These are phyloP conservation scores for Metschnikowia chrysomelidarum DNA, from an alignment of 805 yeast genomes.

Conservation along the genomic window DNA sequence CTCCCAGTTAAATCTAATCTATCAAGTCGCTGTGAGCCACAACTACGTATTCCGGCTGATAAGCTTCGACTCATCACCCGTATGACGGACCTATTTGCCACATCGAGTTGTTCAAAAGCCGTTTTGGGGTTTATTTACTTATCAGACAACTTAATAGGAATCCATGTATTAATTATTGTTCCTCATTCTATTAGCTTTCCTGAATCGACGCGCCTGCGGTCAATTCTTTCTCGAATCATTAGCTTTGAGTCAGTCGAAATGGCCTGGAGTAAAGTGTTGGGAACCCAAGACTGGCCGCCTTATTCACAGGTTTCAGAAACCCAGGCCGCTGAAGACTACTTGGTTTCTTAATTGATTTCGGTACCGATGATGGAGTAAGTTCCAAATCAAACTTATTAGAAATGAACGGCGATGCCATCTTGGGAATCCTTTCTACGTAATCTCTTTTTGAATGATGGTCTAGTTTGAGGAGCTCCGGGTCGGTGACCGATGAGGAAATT, in stretches of 20 bases:
- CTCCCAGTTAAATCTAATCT: no score
- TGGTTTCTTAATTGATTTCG: background rate
- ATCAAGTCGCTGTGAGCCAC: no score
- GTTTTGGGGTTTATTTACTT: no score
- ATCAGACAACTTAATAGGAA: no score
- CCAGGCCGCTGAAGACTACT: constrained; percentile 18
- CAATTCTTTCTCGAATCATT: no score
- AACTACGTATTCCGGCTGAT: no score
- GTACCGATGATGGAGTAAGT: constrained; percentile 1
- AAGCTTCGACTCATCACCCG: no score
- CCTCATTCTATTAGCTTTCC: no score
- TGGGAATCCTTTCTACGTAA: constrained; percentile 6
- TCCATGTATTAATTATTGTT: no score
- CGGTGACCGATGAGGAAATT: background rate
- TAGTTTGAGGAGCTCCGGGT: constrained; percentile 5
- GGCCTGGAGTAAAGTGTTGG: constrained; percentile 20
- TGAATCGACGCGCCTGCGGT: no score
- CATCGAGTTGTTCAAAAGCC: no score
- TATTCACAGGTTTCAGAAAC: constrained; percentile 8
- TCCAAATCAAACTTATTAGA: constrained; percentile 18
- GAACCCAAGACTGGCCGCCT: constrained; percentile 13
- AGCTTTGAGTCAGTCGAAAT: constrained; percentile 11
- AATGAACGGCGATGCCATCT: constrained; percentile 17
- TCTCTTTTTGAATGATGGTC: constrained; percentile 2
- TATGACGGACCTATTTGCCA: no score